phyloP scores from a whole-genome alignment of 768 basidiomycete species.

The Lactarius evosmus region DNA sequence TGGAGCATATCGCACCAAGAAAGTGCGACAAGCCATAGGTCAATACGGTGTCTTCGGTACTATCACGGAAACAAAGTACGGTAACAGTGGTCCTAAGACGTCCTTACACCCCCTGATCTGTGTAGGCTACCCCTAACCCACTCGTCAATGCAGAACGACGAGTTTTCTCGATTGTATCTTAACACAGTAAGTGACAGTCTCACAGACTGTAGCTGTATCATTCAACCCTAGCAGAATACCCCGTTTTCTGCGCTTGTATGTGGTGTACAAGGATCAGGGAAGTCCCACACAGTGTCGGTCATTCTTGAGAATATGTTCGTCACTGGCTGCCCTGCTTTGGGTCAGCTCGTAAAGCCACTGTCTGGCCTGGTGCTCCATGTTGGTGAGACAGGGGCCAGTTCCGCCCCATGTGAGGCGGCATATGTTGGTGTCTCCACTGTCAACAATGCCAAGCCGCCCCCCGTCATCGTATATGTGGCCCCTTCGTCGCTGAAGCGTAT shows the following conservation, averaged over 20 bases:
- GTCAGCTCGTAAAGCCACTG: conserved; percentile 51
- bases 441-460: conserved; percentile 33
- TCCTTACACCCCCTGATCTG: not conserved
- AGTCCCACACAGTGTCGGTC: conserved; percentile 68
- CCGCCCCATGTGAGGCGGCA: conserved; percentile 63
- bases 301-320: conserved; percentile 70
- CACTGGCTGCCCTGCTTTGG: conserved; percentile 46
- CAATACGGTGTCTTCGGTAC: conserved; percentile 66
- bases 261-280: conserved; percentile 74
- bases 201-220: not conserved
- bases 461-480: conserved; percentile 54
- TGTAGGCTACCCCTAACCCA: conserved; percentile 3
- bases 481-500: conserved; percentile 59
- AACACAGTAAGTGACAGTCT: conserved; percentile 51
- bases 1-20: conserved; percentile 29
- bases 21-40: conserved; percentile 32
- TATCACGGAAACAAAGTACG: conserved; percentile 18
- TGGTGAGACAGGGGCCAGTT: conserved; percentile 58
- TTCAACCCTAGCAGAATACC: conserved; percentile 47
- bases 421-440: conserved; percentile 36
- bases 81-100: not conserved
- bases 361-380: conserved; percentile 66
- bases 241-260: conserved; percentile 76
- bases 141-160: not conserved
- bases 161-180: conserved; percentile 50